Percentiles rank a stretch among this genome's conserved stretches.
These are phyloP conservation scores for Colletotrichum echinochloae DNA, from an alignment of 2,329 filamentous ascomycete species.

Conservation along the genomic window DNA sequence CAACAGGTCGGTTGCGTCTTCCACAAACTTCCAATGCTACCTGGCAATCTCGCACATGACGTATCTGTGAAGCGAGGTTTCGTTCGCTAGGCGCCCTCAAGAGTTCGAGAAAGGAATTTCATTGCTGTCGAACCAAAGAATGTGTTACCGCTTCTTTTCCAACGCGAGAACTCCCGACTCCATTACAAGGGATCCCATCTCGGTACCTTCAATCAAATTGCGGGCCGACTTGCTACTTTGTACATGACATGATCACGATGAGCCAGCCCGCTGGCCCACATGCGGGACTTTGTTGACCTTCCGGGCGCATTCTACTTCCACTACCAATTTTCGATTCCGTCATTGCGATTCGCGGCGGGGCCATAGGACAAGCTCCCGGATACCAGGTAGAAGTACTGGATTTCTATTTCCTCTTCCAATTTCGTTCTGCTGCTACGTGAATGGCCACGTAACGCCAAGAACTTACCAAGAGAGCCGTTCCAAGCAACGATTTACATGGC, in stretches of 20 bases:
- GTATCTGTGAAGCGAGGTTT: conserved; percentile 23
- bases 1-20: conserved; percentile 31
- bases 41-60: conserved; percentile 26
- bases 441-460: conserved; percentile 17
- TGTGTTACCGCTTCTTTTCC: conserved; percentile 2
- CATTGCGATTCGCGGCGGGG: conserved; percentile 24
- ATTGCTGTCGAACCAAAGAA: neutral
- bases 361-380: conserved; percentile 8
- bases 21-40: conserved; percentile 18
- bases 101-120: neutral
- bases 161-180: conserved; percentile 30
- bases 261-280: neutral
- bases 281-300: neutral
- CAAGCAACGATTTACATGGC: neutral
- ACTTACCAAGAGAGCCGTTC: conserved; percentile 7
- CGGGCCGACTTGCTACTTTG: neutral
- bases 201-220: neutral
- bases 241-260: neutral
- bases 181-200: neutral
- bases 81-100: neutral
- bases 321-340: neutral
- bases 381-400: neutral
- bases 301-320: conserved; percentile 29
- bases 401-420: neutral
- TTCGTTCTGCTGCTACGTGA: conserved; percentile 1